Evolutionary conservation across 805 yeast genomes (phyloP), one percentile per base, ranked within the genome.

Genomic region (Myxozyma melibiosi): DNA sequence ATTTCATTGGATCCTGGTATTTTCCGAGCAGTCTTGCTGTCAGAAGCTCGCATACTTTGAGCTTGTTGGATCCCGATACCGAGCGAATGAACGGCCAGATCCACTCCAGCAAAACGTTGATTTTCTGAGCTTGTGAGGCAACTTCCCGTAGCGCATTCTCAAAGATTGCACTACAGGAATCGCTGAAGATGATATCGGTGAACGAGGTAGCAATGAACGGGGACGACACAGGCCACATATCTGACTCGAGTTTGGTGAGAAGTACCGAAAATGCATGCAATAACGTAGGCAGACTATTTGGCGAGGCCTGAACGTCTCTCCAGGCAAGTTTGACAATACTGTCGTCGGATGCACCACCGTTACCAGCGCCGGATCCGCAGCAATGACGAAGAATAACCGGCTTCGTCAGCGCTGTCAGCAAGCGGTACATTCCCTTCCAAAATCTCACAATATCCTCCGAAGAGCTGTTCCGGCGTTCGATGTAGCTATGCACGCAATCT

Each of bases 201-300:
- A 84, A 73, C 57, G 82, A 83, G 28, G 75, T 76, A 57, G 79
- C 80, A 1, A 80, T 79, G 58, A 74, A 79, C 0, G 88, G 88
- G 0, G 78, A 72, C 2, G 83, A 75, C 25, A 72, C 63, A 0
- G 68, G 65, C 92, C 94, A 88, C 56, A 84, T 80, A 2, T 73
- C 71, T 0, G 65, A 18, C 6, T 76, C 78, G 9, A 82, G 72
- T 39, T 73, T 73, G 2, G 63, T 57, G 24, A 87, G 68, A 1
- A 84, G 68, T 6, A 75, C 57, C 13, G 74, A 66, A 33, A 86
- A 75, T 2, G 81, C 80, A 53, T 81, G 73, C n/a, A 89, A 71
- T 2, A 86, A 68, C 16, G 77, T 70, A 0, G 86, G 86, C 31
- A 86, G 43, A 11, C 76, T 72, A n/a, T 69, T 66, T 5, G 70